phyloP scores from a whole-genome alignment of 208 protist species.

The Leishmania arabica region DNA sequence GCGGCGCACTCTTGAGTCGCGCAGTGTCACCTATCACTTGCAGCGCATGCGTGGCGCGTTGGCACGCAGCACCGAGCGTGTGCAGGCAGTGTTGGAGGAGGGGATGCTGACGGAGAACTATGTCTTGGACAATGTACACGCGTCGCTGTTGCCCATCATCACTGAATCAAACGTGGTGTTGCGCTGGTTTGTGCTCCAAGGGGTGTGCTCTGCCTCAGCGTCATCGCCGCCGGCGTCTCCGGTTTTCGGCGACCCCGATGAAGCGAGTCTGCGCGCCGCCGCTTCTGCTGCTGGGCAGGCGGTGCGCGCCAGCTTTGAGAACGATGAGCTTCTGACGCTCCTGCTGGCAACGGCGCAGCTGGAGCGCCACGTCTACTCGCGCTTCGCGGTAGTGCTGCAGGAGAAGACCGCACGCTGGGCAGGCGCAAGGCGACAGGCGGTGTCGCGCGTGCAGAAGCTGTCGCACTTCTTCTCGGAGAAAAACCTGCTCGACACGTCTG shows the following conservation, averaged over 20 bases:
- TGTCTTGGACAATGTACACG: conserved; percentile 93
- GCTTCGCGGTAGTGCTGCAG: conserved; percentile 90
- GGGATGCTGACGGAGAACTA: conserved; percentile 94
- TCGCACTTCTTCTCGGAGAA: conserved; percentile 94
- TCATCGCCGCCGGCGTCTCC: not conserved
- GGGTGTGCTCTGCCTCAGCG: conserved; percentile 17
- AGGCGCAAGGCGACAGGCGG: conserved; percentile 62
- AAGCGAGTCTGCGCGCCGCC: conserved; percentile 9
- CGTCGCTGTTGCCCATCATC: conserved; percentile 84
- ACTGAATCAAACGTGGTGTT: conserved; percentile 95
- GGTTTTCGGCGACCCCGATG: conserved; percentile 15
- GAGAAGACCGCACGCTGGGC: conserved; percentile 92
- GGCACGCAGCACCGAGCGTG: conserved; percentile 32
- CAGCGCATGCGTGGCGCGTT: conserved; percentile 54
- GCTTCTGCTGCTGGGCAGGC: conserved; percentile 30
- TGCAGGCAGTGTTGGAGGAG: conserved; percentile 68
- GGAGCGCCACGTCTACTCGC: conserved; percentile 91
- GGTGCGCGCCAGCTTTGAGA: conserved; percentile 34
- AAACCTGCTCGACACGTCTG: conserved; percentile 67
- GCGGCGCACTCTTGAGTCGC: conserved; percentile 80
- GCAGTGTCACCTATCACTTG: conserved; percentile 78
- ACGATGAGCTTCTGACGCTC: conserved; percentile 86
- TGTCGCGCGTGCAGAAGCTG: conserved; percentile 70
- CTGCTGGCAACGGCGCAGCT: conserved; percentile 95
- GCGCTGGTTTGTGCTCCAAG: conserved; percentile 96